Evolutionary conservation across 257 asterid species (phyloP), one percentile per base, ranked within the genome.

Genomic region (Oldenlandia corymbosa): DNA sequence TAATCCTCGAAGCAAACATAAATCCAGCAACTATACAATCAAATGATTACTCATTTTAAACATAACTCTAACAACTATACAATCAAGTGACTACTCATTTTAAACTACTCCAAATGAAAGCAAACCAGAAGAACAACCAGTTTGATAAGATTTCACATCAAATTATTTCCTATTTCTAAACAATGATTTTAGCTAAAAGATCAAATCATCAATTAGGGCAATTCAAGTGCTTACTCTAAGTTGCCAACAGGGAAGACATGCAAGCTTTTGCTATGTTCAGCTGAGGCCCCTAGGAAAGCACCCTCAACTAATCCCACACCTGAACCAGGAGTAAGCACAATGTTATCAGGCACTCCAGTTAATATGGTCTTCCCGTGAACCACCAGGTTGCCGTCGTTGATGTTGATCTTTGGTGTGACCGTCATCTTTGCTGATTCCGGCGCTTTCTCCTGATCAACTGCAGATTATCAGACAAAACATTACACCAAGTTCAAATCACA

Each of bases 311-410:
- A 89, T 58, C 93, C 97, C 54, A 75, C 84, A 57, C 95, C 91
- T 0, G 93, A 82, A 56, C 95, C 95, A 30, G 91, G 90, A 37
- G 95, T 87, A 45, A 92, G 78, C 62, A 83, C 81, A 46, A 89
- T 84, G 81, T 87, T 92, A 50, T 89, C 94, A 23, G 89, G 94
- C 54, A 92, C 99, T 60, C 93, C 93, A 14, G 65, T 80, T 72
- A 92, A 87, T 65, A 92, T 82, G 69, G 96, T 89, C 77, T 85
- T 92, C 62, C 97, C 97, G 65, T 87, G 95, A 76, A 89, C 97
- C 80, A 85, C 84, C 48, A 92, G 99, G 93, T 81, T 85, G 59
- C 96, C 95, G 13, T 84, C 91, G 62, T 72, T 81, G 70, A 92
- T 84, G 14, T 86, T 78, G 78, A 92, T 87, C 34, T 74, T 82